These are phyloP conservation scores for Bipolaris sorokiniana DNA, from an alignment of 2,329 filamentous ascomycete species.

Conservation along the genomic window DNA sequence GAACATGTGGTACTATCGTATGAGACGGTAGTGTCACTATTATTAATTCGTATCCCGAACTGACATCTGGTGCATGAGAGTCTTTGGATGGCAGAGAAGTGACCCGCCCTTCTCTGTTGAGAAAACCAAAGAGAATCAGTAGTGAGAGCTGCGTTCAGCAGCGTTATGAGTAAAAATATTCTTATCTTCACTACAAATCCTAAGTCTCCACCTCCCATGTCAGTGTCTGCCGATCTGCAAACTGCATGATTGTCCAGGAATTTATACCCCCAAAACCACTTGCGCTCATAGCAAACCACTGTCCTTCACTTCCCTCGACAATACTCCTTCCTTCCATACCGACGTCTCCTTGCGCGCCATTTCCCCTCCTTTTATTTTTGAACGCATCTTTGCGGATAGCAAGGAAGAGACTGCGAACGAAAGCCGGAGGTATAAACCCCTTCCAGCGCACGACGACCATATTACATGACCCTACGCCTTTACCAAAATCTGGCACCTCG, in stretches of 20 bases:
- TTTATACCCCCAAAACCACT: constrained; percentile 36
- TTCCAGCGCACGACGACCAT: constrained; percentile 52
- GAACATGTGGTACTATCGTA: too few relatives aligned
- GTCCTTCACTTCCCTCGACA: constrained; percentile 19
- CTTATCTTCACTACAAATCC: background rate
- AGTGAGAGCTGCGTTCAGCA: background rate
- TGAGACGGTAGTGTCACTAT: too few relatives aligned
- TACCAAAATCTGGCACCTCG: constrained; percentile 57
- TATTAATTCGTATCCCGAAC: background rate
- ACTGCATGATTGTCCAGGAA: constrained; percentile 44
- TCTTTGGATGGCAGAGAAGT: too few relatives aligned
- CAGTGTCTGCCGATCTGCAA: constrained; percentile 40
- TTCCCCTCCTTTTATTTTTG: constrained; percentile 17
- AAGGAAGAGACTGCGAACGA: constrained; percentile 42
- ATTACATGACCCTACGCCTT: constrained; percentile 16
- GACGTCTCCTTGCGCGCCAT: constrained; percentile 18
- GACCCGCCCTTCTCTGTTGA: too few relatives aligned
- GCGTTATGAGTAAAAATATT: too few relatives aligned
- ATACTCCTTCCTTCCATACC: constrained; percentile 11
- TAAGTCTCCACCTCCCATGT: constrained; percentile 41
- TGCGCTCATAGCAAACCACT: constrained; percentile 43
- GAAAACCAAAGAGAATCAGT: too few relatives aligned
- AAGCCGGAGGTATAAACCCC: constrained; percentile 50
- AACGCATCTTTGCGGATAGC: constrained; percentile 27
- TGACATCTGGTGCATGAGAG: background rate